phyloP scores from a whole-genome alignment of 2,329 filamentous ascomycete species.

The Cercospora zeae-maydis region DNA sequence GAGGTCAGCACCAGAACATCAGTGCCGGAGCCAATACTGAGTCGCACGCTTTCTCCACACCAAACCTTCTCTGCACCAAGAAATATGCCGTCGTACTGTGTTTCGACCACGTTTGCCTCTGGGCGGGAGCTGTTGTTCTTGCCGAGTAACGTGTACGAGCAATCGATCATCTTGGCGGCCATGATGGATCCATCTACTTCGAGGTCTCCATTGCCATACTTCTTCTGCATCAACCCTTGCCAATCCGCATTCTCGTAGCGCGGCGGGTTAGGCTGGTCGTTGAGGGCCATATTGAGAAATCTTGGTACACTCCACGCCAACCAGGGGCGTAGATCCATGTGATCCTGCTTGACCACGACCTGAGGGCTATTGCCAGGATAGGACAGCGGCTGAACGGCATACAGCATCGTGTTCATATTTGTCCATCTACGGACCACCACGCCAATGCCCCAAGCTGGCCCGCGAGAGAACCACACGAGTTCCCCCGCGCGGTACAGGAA shows the following conservation, averaged over 20 bases:
- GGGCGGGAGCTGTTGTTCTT: conserved; percentile 42
- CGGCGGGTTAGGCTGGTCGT: conserved; percentile 37
- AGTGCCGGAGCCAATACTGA: conserved; percentile 44
- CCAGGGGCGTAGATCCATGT: conserved; percentile 53
- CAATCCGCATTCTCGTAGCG: conserved; percentile 53
- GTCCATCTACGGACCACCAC: conserved; percentile 48
- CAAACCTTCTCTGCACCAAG: conserved; percentile 59
- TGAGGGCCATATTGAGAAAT: conserved; percentile 48
- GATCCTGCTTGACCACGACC: conserved; percentile 44
- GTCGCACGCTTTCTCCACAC: conserved; percentile 56
- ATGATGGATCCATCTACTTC: conserved; percentile 58
- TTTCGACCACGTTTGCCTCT: conserved; percentile 38
- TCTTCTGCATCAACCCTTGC: conserved; percentile 41
- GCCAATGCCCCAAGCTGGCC: conserved; percentile 53
- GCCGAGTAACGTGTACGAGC: conserved; percentile 53
- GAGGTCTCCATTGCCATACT: conserved; percentile 47
- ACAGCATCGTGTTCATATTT: conserved; percentile 26
- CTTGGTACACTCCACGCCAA: conserved; percentile 55
- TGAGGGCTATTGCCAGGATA: conserved; percentile 25
- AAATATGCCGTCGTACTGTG: conserved; percentile 54
- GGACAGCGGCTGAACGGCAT: conserved; percentile 43
- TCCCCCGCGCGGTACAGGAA: conserved; percentile 55
- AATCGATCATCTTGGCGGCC: conserved; percentile 54
- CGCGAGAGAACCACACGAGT: conserved; percentile 55
- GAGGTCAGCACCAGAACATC: conserved; percentile 50